phyloP scores from a whole-genome alignment of 345 rosid genomes.

The Raphanus sativus region DNA sequence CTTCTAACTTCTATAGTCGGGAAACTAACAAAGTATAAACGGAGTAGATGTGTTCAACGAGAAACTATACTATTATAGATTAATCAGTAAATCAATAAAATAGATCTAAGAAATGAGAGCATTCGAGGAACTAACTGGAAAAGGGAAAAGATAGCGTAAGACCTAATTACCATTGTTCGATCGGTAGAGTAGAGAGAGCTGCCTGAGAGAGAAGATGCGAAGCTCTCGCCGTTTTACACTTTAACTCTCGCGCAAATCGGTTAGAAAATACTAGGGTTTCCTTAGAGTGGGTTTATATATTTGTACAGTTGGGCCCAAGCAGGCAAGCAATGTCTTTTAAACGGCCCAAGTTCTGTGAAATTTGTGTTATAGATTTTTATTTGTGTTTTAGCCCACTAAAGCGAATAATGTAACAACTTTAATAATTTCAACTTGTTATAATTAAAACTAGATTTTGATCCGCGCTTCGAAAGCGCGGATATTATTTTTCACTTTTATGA shows the following conservation, averaged over 20 bases:
- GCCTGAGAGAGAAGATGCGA: not conserved
- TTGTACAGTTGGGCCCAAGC: not conserved
- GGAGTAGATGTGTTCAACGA: not conserved
- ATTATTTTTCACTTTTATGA: too few relatives aligned
- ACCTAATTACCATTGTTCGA: slow-evolving; percentile 11
- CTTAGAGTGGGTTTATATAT: not conserved
- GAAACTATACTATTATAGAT: not conserved
- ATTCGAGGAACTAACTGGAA: not conserved
- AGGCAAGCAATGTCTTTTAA: not conserved
- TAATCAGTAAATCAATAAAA: not conserved
- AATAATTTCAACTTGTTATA: too few relatives aligned
- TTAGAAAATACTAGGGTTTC: not conserved
- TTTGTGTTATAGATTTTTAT: too few relatives aligned
- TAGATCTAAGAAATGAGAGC: not conserved
- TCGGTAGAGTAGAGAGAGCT: not conserved
- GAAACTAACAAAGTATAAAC: not conserved
- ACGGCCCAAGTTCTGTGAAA: not conserved
- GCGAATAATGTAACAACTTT: too few relatives aligned
- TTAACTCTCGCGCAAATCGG: not conserved
- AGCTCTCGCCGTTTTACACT: slow-evolving; percentile 2
- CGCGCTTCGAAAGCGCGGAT: too few relatives aligned
- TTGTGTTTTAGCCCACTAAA: not conserved
- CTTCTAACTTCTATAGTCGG: not conserved
- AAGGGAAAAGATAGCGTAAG: not conserved
- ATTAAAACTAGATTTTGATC: too few relatives aligned